These are phyloP conservation scores for Globisporangium yorkense DNA, from an alignment of 352 stramenopile species.

Conservation along the genomic window DNA sequence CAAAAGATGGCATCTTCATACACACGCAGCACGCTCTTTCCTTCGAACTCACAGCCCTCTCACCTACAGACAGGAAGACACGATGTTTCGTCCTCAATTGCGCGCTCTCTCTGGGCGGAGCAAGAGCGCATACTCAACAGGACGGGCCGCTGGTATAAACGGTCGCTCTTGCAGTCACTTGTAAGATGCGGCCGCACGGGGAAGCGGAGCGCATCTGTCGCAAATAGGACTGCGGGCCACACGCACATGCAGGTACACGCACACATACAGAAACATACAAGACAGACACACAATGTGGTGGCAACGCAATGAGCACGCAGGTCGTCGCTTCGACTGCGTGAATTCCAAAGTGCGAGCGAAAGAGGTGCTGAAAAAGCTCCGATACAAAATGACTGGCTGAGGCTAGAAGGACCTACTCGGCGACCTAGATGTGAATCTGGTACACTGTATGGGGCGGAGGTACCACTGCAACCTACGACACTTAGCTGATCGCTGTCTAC, in stretches of 20 bases:
- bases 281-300: not conserved
- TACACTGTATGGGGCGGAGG: not conserved
- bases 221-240: slow-evolving; percentile 70
- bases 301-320: too few relatives aligned
- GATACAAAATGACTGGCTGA: slow-evolving; percentile 14
- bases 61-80: not conserved
- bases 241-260: not conserved
- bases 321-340: too few relatives aligned
- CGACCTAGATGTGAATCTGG: slow-evolving; percentile 6
- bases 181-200: slow-evolving; percentile 74
- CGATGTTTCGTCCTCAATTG: slow-evolving; percentile 79
- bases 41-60: not conserved
- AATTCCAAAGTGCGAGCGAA: too few relatives aligned
- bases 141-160: slow-evolving; percentile 80
- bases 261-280: slow-evolving; percentile 7
- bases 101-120: slow-evolving; percentile 56
- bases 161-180: slow-evolving; percentile 78
- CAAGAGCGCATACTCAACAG: slow-evolving; percentile 81
- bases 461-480: not conserved
- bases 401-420: not conserved
- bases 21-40: not conserved
- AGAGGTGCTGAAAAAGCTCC: too few relatives aligned
- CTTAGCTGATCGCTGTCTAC: not conserved
- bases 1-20: too few relatives aligned
- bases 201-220: slow-evolving; percentile 64